Conservation (phyloP, 768 basidiomycete species). For the Tricholoma hemisulphureum region DNA sequence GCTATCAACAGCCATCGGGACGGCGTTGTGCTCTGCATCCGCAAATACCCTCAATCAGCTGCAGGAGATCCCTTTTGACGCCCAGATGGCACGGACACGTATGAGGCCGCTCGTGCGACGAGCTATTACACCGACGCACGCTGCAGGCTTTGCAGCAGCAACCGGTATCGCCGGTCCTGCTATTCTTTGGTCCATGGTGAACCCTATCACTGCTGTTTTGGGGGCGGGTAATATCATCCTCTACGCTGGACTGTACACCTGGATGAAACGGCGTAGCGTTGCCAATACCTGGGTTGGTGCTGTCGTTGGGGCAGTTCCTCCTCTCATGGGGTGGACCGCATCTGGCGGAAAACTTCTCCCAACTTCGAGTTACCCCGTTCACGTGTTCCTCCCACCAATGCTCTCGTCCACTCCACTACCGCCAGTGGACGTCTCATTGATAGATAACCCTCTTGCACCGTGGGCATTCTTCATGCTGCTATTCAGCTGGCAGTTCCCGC, state of each 20-base stretch:
- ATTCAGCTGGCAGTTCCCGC: conserved; percentile 98
- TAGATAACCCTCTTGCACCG: conserved; percentile 82
- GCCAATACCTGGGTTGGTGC: conserved; percentile 94
- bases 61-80: conserved; percentile 93
- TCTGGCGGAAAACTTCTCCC: conserved; percentile 80
- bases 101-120: conserved; percentile 82
- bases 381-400: conserved; percentile 62
- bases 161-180: conserved; percentile 80
- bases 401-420: conserved; percentile 36
- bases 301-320: conserved; percentile 89
- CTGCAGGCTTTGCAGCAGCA: conserved; percentile 68
- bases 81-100: conserved; percentile 92
- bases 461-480: conserved; percentile 79
- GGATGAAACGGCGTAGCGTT: conserved; percentile 79
- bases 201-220: conserved; percentile 80
- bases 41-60: conserved; percentile 96
- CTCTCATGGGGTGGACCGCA: conserved; percentile 98
- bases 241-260: conserved; percentile 92
- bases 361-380: conserved; percentile 53
- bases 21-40: conserved; percentile 85
- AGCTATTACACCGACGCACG: conserved; percentile 84
- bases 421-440: conserved; percentile 43
- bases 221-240: conserved; percentile 83
- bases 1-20: conserved; percentile 84
- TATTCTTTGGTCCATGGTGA: conserved; percentile 79